A percentile compares a stretch with the other conserved stretches of the same genome.
These are phyloP conservation scores for Podospora bellae-mahoneyi DNA, from an alignment of 495 filamentous ascomycete genomes.

Conservation along the genomic window DNA sequence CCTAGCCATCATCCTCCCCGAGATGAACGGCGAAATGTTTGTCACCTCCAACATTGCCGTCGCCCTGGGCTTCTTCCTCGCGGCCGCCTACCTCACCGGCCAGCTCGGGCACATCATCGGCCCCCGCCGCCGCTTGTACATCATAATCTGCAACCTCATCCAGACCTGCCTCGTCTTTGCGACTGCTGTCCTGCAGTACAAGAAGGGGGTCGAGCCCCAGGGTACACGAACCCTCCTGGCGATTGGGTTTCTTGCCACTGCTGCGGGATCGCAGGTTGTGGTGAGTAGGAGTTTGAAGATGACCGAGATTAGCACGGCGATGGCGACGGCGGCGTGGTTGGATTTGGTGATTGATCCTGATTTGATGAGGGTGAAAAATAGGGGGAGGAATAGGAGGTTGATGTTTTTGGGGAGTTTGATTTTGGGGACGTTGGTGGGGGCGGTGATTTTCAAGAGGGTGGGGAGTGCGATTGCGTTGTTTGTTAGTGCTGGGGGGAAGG, in stretches of 20 bases:
- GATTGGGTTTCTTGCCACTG: slow-evolving; percentile 52
- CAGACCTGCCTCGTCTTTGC: slow-evolving; percentile 55
- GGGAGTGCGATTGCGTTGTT: slow-evolving; percentile 44
- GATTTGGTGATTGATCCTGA: slow-evolving; percentile 56
- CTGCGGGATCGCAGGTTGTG: slow-evolving; percentile 58
- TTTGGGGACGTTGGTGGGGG: slow-evolving; percentile 54
- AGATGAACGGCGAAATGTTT: slow-evolving; percentile 47
- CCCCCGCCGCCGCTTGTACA: slow-evolving; percentile 48
- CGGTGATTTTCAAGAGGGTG: slow-evolving; percentile 41
- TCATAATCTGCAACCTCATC: slow-evolving; percentile 49
- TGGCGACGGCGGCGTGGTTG: slow-evolving; percentile 63
- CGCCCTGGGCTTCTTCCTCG: slow-evolving; percentile 54
- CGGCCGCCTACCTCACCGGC: slow-evolving; percentile 51
- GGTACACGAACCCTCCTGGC: slow-evolving; percentile 41
- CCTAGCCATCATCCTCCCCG: slow-evolving; percentile 51
- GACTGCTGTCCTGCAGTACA: slow-evolving; percentile 48
- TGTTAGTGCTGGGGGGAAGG: slow-evolving; percentile 45
- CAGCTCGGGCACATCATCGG: slow-evolving; percentile 55
- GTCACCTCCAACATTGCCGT: slow-evolving; percentile 50
- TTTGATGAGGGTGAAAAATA: slow-evolving; percentile 44
- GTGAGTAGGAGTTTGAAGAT: slow-evolving; percentile 52
- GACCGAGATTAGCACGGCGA: slow-evolving; percentile 64
- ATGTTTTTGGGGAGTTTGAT: slow-evolving; percentile 50
- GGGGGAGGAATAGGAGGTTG: slow-evolving; percentile 49
- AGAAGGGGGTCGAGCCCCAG: slow-evolving; percentile 29